Evolutionary conservation across 345 rosid genomes (phyloP).

Genomic region (thale cress (Arabidopsis thaliana)): TAIR10.1 NC_003070.9:25562501-25563000

Average conservation of each 20-base stretch:
- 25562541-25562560: slow-evolving; percentile 53
- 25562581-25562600: slow-evolving; percentile 76
- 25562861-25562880: not conserved
- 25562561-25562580: slow-evolving; percentile 71
- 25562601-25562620: slow-evolving; percentile 53
- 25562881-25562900: not conserved
- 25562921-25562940: slow-evolving; percentile 9
- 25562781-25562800: slow-evolving; percentile 1
- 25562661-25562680: slow-evolving; percentile 42
- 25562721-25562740: slow-evolving; percentile 4
- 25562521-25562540: slow-evolving; percentile 53
- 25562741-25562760: too few relatives aligned
- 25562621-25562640: slow-evolving; percentile 44
- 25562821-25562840: not conserved
- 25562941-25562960: slow-evolving; percentile 10
- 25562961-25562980: slow-evolving; percentile 19
- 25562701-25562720: slow-evolving; percentile 38
- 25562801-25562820: slow-evolving; percentile 12
- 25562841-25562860: slow-evolving; percentile 11
- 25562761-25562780: not conserved
- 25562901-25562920: slow-evolving; percentile 2
- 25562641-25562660: slow-evolving; percentile 47
- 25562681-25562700: slow-evolving; percentile 47
- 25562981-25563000: not conserved
- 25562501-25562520: slow-evolving; percentile 44